Conservation (phyloP, 148 eudicot genomes). For the Polygonum maritimum region DNA sequence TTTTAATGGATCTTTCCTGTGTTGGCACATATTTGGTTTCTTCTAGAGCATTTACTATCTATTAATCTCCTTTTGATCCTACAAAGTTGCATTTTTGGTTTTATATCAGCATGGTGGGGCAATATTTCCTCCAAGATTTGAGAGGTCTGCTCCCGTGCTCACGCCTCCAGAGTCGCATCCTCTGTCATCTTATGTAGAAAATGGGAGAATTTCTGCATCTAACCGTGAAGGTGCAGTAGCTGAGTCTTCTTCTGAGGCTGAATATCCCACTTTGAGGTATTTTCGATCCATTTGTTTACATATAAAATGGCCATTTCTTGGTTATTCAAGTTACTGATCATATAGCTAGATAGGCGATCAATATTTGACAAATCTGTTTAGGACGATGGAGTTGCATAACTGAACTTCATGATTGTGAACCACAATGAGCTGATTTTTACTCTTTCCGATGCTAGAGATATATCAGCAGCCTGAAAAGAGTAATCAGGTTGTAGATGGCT, state of each 20-base stretch:
- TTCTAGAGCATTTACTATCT: background rate
- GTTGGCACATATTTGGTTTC: background rate
- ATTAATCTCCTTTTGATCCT: background rate
- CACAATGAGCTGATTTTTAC: background rate
- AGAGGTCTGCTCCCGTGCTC: conserved; percentile 75
- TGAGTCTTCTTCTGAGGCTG: conserved; percentile 70
- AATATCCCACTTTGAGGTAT: conserved; percentile 79
- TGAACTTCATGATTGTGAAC: background rate
- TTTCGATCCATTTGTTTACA: background rate
- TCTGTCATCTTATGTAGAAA: conserved; percentile 59
- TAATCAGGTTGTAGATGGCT: background rate
- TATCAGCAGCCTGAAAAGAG: background rate
- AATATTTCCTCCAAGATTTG: conserved; percentile 80
- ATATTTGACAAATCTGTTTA: too few species aligned
- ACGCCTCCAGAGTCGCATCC: conserved; percentile 97
- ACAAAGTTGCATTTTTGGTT: background rate
- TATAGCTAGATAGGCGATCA: background rate
- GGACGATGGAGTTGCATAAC: background rate
- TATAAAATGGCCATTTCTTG: background rate
- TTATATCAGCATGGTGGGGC: conserved; percentile 72
- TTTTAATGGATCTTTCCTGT: background rate
- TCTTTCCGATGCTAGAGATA: background rate
- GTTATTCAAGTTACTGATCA: background rate
- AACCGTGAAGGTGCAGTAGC: conserved; percentile 44
- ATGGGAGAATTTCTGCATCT: conserved; percentile 49